phyloP scores from a whole-genome alignment of 2,329 filamentous ascomycete species.

The Penicillium nordicum region DNA sequence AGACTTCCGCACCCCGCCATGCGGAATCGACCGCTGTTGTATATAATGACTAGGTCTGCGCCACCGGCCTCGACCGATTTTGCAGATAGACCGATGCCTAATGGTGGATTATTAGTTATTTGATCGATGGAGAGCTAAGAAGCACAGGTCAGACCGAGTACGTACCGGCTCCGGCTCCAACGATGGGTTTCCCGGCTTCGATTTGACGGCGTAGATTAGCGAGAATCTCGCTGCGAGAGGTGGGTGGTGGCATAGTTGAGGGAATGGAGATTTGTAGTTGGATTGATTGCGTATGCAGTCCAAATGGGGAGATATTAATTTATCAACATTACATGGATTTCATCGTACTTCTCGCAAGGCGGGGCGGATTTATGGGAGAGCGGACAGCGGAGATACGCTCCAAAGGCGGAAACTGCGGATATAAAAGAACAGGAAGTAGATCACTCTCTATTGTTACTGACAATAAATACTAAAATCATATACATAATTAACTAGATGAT shows the following conservation, averaged over 20 bases:
- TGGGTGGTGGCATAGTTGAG: neutral
- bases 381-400: neutral
- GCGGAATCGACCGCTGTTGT: constrained; percentile 68
- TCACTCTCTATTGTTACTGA: neutral
- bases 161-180: neutral
- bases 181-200: neutral
- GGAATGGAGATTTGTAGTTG: neutral
- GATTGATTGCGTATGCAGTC: too few relatives aligned
- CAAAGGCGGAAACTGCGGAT: neutral
- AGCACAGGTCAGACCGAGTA: too few relatives aligned
- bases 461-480: neutral
- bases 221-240: neutral
- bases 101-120: neutral
- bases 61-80: constrained; percentile 68
- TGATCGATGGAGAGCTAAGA: too few relatives aligned
- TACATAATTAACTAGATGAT: too few relatives aligned
- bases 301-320: neutral
- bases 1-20: constrained; percentile 70
- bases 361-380: neutral
- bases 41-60: constrained; percentile 67
- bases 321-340: neutral
- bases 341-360: neutral
- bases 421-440: neutral
- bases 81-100: constrained; percentile 66
- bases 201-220: neutral